Evolutionary conservation across 2,329 filamentous ascomycete genomes (phyloP), one percentile per base, ranked within the genome.

Genomic region (Monilinia laxa): DNA sequence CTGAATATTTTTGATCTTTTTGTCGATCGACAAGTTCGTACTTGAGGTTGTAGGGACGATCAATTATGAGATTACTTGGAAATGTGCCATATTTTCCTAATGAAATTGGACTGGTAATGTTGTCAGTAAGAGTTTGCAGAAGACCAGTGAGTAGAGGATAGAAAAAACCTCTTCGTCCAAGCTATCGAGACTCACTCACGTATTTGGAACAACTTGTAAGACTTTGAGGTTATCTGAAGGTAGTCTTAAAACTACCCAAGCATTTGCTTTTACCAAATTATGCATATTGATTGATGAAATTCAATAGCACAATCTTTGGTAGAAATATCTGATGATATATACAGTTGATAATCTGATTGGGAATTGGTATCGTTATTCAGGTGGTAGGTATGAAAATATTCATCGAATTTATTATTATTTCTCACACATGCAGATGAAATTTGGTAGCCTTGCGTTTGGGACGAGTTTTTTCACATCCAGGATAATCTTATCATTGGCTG

Each of bases 51-150:
- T 92, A 97, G 0, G 95, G 95, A 10, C 95, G 89, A n/a, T 92
- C 90, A 70, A 99, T 86, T 56, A 99, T 87, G 42, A 95, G 85
- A 76, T 98, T 97, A 63, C 91, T 88, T 20, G 92, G 90, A 76
- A 99, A 97, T 2, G 87, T 87, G 70, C 95, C 95, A 77, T 95
- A 96, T 85, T 97, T 98, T 66, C 93, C 93, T 45, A 98, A 83
- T 1, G 91, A 92, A 71, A 98, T 90, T 55, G 87, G 91, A 52
- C 93, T 97, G 73, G 51, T 10, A 68, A 28, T 70, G 66, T 69
- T 73, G 69, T 74, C 69, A 68, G 68, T 54, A 31, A 23, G 42
- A 2, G 49, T 1, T 1, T 60, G 7, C 5, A 23, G 18, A 38
- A n/a, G 64, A 70, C 7, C n/a, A 18, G 64, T 69, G 56, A 20